phyloP scores from a whole-genome alignment of 2,329 filamentous ascomycete species.

The Fusarium newnesense region DNA sequence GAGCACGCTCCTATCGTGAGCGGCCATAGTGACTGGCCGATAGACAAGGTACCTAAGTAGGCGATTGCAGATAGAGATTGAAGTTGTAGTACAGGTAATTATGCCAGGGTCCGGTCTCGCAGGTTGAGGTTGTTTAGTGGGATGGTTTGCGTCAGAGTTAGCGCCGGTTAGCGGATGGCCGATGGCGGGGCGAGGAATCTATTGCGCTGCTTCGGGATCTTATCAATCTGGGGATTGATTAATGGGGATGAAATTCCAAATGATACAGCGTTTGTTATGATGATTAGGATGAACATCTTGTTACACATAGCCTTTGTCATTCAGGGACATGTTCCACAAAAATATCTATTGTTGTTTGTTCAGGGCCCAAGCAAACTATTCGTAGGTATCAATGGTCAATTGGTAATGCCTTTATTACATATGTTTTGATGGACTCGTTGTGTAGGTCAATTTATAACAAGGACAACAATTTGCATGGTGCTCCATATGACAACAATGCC shows the following conservation, averaged over 20 bases:
- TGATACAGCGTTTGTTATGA: slow-evolving; percentile 6
- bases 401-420: no score
- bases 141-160: slow-evolving; percentile 25
- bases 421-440: not conserved
- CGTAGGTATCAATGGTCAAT: not conserved
- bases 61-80: not conserved
- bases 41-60: not conserved
- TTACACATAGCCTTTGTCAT: not conserved
- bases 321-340: not conserved
- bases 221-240: slow-evolving; percentile 33
- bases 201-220: slow-evolving; percentile 24
- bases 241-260: not conserved
- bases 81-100: not conserved
- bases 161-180: slow-evolving; percentile 37
- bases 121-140: slow-evolving; percentile 17
- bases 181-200: slow-evolving; percentile 35
- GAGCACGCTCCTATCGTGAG: slow-evolving; percentile 60
- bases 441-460: no score
- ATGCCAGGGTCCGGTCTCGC: slow-evolving; percentile 13
- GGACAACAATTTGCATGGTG: not conserved
- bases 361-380: not conserved
- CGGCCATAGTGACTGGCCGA: slow-evolving; percentile 40
- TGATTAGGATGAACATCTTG: not conserved
- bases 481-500: not conserved
- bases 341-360: not conserved